These are phyloP conservation scores for Iris pallida DNA, from an alignment of 116 monocot genomes.

Conservation along the genomic window DNA sequence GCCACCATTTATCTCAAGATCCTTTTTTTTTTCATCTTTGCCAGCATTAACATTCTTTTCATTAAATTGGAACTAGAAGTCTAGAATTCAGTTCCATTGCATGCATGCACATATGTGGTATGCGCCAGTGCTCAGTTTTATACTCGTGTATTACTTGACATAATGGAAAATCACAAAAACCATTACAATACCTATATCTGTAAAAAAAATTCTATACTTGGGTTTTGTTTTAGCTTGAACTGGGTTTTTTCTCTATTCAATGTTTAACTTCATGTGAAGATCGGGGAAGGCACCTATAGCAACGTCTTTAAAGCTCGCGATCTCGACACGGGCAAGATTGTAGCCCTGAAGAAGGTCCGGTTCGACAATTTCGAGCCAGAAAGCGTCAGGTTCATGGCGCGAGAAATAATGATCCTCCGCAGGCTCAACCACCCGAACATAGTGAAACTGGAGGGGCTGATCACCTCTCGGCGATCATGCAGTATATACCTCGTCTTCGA, in stretches of 20 bases:
- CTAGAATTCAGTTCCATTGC: too few species aligned
- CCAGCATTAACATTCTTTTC: too few species aligned
- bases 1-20: too few species aligned
- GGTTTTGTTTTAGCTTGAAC: neutral
- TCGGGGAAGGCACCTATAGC: conserved; percentile 45
- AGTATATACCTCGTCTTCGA: conserved; percentile 38
- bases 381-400: conserved; percentile 37
- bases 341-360: conserved; percentile 38
- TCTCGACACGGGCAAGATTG: conserved; percentile 21
- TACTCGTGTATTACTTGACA: neutral
- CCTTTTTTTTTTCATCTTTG: too few species aligned
- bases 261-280: conserved; percentile 17
- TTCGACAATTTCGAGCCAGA: conserved; percentile 40
- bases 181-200: too few species aligned
- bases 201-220: neutral
- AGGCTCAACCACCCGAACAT: conserved; percentile 36
- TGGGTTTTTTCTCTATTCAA: neutral
- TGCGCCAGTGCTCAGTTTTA: neutral
- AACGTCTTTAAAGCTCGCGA: conserved; percentile 39
- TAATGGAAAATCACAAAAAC: too few species aligned
- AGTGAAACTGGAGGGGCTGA: conserved; percentile 26
- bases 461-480: conserved; percentile 19
- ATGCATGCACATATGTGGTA: too few species aligned
- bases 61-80: too few species aligned
- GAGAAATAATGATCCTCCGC: conserved; percentile 36